Conservation (phyloP, 345 rosid species). For the Erucastrum elatum region DNA sequence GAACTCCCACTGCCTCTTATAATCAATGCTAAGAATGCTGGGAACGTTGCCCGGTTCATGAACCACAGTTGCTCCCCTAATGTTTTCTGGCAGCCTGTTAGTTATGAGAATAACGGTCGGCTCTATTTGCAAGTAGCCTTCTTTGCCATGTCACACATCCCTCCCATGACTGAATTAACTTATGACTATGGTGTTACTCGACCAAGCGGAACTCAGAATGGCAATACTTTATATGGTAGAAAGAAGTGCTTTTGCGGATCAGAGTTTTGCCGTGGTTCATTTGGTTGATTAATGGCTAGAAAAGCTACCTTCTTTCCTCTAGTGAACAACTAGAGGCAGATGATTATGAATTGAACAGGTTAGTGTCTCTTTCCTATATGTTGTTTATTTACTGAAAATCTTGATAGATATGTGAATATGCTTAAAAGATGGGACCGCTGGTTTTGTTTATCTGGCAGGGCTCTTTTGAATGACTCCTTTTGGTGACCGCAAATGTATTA, state of each 20-base stretch:
- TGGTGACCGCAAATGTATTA: neutral
- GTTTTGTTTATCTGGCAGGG: slow-evolving; percentile 20
- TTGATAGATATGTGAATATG: neutral
- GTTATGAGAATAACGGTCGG: neutral
- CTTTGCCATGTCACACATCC: neutral
- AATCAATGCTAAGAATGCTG: neutral
- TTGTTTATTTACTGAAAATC: neutral
- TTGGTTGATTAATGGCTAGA: neutral
- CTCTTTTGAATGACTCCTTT: slow-evolving; percentile 9
- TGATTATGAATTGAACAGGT: neutral
- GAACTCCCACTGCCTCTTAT: neutral
- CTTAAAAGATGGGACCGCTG: slow-evolving; percentile 4
- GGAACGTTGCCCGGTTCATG: neutral
- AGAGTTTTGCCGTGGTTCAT: neutral
- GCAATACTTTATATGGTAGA: neutral
- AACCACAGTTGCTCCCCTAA: neutral
- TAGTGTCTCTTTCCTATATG: neutral
- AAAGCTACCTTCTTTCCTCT: neutral
- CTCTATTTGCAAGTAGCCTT: neutral
- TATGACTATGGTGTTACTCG: neutral
- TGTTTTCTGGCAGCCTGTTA: neutral
- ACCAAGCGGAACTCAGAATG: neutral
- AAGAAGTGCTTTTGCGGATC: neutral
- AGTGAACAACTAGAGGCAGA: neutral
- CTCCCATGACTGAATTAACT: neutral